Evolutionary conservation across 371 early-diverging fungal genomes (phyloP).

Genomic region (Mortierella sp.): DNA sequence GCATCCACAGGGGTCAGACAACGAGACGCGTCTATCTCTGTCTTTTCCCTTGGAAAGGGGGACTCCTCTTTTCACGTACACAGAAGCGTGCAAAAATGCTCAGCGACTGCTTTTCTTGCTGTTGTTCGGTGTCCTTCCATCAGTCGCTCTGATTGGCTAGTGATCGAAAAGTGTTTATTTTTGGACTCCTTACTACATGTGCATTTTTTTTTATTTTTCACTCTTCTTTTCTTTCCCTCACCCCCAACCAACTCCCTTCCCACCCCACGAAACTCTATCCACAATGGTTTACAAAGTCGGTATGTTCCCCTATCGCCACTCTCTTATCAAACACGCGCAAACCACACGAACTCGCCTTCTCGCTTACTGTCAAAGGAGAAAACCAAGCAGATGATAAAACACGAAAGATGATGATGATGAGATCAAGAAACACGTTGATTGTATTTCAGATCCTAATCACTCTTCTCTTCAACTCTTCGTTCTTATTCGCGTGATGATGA

Average conservation of each 20-base stretch:
- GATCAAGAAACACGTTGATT: not conserved
- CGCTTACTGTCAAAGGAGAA: not conserved
- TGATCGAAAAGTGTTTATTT: not conserved
- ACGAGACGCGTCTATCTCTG: not conserved
- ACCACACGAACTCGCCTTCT: not conserved
- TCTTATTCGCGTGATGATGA: too few species aligned
- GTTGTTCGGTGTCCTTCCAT: slow-evolving; percentile 3
- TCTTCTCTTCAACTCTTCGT: not conserved
- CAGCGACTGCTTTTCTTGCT: not conserved
- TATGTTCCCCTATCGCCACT: too few species aligned
- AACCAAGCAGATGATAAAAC: too few species aligned
- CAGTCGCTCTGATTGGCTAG: not conserved
- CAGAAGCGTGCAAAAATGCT: not conserved
- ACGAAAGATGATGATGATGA: not conserved
- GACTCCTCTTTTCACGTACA: not conserved
- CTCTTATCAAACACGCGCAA: too few species aligned
- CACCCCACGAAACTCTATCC: slow-evolving; percentile 9
- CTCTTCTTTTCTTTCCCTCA: slow-evolving; percentile 1
- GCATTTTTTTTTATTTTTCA: not conserved
- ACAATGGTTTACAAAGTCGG: slow-evolving; percentile 48
- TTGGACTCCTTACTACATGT: not conserved
- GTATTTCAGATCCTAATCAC: slow-evolving; percentile 7
- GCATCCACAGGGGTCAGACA: too few species aligned
- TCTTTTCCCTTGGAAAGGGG: not conserved
- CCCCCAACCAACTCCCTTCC: slow-evolving; percentile 4